Percentiles rank a stretch among this genome's conserved stretches.
These are phyloP conservation scores for Phytophthora vignae DNA, from an alignment of 352 stramenopile genomes.

Conservation along the genomic window DNA sequence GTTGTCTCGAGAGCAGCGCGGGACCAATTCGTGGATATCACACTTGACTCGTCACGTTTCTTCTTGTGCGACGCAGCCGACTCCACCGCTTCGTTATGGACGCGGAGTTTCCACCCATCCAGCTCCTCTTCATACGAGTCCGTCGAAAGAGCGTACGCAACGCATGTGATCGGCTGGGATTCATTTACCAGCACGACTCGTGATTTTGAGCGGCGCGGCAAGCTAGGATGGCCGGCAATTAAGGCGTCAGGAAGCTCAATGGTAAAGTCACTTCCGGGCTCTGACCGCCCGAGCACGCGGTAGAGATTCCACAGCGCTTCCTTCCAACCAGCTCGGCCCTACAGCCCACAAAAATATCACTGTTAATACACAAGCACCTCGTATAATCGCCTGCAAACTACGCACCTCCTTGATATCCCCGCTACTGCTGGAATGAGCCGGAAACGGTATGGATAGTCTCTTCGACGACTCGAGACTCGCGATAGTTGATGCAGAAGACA, in stretches of 20 bases:
- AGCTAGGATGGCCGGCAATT: conserved; percentile 84
- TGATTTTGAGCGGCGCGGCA: conserved; percentile 90
- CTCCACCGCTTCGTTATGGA: conserved; percentile 58
- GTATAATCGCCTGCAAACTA: conserved; percentile 4
- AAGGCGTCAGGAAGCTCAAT: conserved; percentile 72
- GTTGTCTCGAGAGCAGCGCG: conserved; percentile 64
- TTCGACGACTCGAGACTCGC: conserved; percentile 30
- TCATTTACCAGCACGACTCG: conserved; percentile 94
- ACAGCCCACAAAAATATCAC: background rate
- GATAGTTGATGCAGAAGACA: conserved; percentile 43
- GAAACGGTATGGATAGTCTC: conserved; percentile 27
- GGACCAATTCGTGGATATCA: conserved; percentile 73
- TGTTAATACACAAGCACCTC: background rate
- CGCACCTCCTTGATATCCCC: conserved; percentile 53
- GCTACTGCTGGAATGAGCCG: conserved; percentile 13
- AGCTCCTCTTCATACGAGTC: conserved; percentile 87
- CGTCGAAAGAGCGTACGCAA: conserved; percentile 95
- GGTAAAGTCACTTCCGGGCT: conserved; percentile 75
- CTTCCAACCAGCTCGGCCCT: conserved; percentile 58
- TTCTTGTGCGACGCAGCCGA: conserved; percentile 32
- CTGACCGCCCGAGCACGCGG: conserved; percentile 62
- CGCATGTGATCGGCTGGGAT: conserved; percentile 93
- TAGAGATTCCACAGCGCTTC: conserved; percentile 79
- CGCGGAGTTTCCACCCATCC: conserved; percentile 63
- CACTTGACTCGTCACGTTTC: conserved; percentile 20